Conservation (phyloP, 2,329 filamentous ascomycete genomes). For the Pyrenochaeta sp. region DNA sequence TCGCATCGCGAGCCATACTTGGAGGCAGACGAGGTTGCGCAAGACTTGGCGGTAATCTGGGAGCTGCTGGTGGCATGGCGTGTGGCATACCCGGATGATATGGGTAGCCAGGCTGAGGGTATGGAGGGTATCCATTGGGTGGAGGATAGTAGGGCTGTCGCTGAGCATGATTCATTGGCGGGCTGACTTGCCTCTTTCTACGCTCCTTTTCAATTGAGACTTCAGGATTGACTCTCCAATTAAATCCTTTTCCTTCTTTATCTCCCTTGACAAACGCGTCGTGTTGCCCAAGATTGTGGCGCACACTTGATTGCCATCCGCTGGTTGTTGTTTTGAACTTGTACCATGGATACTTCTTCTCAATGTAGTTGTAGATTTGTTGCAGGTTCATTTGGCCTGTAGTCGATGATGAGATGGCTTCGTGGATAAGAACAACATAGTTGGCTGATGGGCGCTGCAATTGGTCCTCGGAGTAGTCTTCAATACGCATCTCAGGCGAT, state of each 20-base stretch:
- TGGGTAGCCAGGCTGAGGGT: conserved; percentile 36
- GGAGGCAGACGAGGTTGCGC: conserved; percentile 46
- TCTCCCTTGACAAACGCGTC: conserved; percentile 68
- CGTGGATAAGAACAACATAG: conserved; percentile 71
- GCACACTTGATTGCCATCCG: conserved; percentile 73
- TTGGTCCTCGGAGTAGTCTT: conserved; percentile 76
- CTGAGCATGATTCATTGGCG: conserved; percentile 47
- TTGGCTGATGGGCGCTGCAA: conserved; percentile 72
- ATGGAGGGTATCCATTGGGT: conserved; percentile 39
- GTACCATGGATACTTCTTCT: conserved; percentile 70
- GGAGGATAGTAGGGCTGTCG: conserved; percentile 43
- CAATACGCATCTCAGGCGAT: conserved; percentile 68
- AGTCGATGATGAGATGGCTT: conserved; percentile 65
- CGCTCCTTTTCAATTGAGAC: conserved; percentile 68
- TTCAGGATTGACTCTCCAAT: conserved; percentile 68
- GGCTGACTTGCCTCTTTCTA: conserved; percentile 60
- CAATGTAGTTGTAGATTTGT: conserved; percentile 71
- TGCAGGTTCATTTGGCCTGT: conserved; percentile 68
- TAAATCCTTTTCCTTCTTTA: conserved; percentile 69
- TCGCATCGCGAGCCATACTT: conserved; percentile 43
- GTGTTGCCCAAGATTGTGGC: conserved; percentile 69
- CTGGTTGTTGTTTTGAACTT: conserved; percentile 67
- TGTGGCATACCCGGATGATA: conserved; percentile 44
- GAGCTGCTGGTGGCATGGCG: conserved; percentile 38
- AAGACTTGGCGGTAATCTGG: conserved; percentile 39